Evolutionary conservation across 305 asterid species (phyloP).

Genomic region (Solanum hybrid): DNA sequence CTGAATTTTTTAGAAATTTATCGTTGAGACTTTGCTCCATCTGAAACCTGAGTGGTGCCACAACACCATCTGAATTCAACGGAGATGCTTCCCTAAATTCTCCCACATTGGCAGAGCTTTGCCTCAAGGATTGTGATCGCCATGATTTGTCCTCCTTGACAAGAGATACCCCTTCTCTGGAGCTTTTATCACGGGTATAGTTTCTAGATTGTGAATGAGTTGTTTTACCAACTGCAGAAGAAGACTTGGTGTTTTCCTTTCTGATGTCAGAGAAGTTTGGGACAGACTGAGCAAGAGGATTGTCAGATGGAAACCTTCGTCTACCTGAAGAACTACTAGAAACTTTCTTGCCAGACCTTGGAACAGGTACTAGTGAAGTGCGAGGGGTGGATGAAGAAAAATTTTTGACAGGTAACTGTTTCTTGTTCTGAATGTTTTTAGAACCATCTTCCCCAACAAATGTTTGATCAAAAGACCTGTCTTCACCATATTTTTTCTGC

Average conservation of each 20-base stretch:
- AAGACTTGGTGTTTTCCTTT: slow-evolving; percentile 78
- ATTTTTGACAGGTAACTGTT: slow-evolving; percentile 38
- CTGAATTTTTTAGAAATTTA: slow-evolving; percentile 23
- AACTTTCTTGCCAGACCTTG: slow-evolving; percentile 47
- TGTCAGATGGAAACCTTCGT: slow-evolving; percentile 63
- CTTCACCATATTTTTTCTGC: slow-evolving; percentile 29
- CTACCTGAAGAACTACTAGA: slow-evolving; percentile 42
- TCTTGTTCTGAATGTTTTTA: slow-evolving; percentile 44
- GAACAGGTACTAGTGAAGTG: slow-evolving; percentile 41
- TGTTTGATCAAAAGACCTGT: slow-evolving; percentile 28
- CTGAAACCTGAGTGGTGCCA: slow-evolving; percentile 35
- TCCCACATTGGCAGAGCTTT: slow-evolving; percentile 42
- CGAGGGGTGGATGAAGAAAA: slow-evolving; percentile 50
- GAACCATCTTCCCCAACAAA: slow-evolving; percentile 39
- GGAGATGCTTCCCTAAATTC: slow-evolving; percentile 35
- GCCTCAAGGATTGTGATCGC: slow-evolving; percentile 44
- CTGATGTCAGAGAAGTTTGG: slow-evolving; percentile 42
- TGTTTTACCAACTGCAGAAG: slow-evolving; percentile 50
- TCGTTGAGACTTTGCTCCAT: slow-evolving; percentile 10
- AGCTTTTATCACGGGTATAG: slow-evolving; percentile 59
- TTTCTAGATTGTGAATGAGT: slow-evolving; percentile 51
- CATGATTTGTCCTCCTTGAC: slow-evolving; percentile 66
- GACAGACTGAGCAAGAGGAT: slow-evolving; percentile 80
- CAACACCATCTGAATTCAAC: slow-evolving; percentile 38
- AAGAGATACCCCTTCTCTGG: slow-evolving; percentile 39